Conservation (phyloP, 2,329 filamentous ascomycete genomes). For the Graphium sp. region DNA sequence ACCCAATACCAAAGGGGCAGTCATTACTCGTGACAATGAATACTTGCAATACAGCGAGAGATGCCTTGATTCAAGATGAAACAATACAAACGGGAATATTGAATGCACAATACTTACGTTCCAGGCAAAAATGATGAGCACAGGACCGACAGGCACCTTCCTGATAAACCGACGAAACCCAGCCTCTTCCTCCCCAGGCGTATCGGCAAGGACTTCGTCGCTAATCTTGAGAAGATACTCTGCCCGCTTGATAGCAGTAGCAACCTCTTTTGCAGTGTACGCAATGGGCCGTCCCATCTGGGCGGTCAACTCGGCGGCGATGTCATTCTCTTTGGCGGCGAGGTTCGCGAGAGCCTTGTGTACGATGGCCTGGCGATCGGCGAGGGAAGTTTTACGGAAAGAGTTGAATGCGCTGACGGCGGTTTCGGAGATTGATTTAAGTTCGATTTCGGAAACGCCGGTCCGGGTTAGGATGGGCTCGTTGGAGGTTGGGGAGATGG, state of each 20-base stretch:
- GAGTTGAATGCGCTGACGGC: constrained; percentile 61
- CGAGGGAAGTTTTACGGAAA: constrained; percentile 59
- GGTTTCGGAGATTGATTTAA: constrained; percentile 53
- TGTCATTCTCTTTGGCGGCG: constrained; percentile 53
- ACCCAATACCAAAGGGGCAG: background rate
- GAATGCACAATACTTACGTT: constrained; percentile 46
- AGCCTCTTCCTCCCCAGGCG: constrained; percentile 65
- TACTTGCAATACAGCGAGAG: background rate
- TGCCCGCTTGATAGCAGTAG: constrained; percentile 69
- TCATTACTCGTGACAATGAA: constrained; percentile 2
- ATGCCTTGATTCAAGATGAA: background rate
- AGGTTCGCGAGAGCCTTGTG: constrained; percentile 62
- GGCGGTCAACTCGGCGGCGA: constrained; percentile 72
- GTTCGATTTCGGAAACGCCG: constrained; percentile 53
- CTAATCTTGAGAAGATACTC: constrained; percentile 78
- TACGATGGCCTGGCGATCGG: constrained; percentile 65
- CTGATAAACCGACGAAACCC: constrained; percentile 84
- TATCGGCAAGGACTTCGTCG: constrained; percentile 61
- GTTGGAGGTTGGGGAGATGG: constrained; percentile 83
- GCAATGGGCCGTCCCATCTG: constrained; percentile 93
- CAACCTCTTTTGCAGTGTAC: constrained; percentile 69
- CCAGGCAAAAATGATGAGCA: constrained; percentile 86
- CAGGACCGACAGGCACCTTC: constrained; percentile 75
- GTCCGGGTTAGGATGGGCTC: constrained; percentile 66
- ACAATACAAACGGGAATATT: background rate